Evolutionary conservation across 495 filamentous ascomycete genomes (phyloP).

Genomic region (Xylaria acuta): DNA sequence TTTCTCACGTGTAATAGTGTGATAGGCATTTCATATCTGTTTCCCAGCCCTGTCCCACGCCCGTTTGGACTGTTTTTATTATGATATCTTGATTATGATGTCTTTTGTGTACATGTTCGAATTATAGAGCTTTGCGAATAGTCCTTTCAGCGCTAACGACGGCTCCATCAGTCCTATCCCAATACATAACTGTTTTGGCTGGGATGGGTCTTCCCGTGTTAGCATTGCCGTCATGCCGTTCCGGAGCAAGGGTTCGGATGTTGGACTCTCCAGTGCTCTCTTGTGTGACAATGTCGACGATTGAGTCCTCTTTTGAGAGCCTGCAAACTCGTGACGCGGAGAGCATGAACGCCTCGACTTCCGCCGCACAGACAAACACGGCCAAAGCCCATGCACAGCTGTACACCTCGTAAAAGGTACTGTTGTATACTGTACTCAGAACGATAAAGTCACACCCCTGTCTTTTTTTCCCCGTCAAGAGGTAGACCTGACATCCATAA

Average conservation of each 20-base stretch:
- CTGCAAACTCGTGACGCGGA: conserved; percentile 13
- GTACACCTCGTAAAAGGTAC: conserved; percentile 26
- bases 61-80: not conserved
- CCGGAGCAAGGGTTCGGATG: conserved; percentile 25
- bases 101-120: not conserved
- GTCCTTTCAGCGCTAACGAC: conserved; percentile 17
- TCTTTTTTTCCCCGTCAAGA: conserved; percentile 16
- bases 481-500: conserved; percentile 21
- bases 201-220: conserved; percentile 30
- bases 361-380: conserved; percentile 27
- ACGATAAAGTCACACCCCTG: conserved; percentile 30
- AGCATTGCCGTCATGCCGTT: conserved; percentile 31
- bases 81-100: conserved; percentile 13
- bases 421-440: conserved; percentile 22
- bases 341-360: conserved; percentile 28
- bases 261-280: conserved; percentile 12
- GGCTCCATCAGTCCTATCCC: conserved; percentile 25
- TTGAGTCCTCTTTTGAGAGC: conserved; percentile 9
- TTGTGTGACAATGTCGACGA: conserved; percentile 12
- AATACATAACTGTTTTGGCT: conserved; percentile 26
- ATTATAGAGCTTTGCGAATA: conserved; percentile 1
- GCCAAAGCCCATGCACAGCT: conserved; percentile 19
- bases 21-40: conserved; percentile 23
- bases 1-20: conserved; percentile 30
- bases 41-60: conserved; percentile 14